Conservation (phyloP, 768 basidiomycete species). For the Infundibulicybe gibba region DNA sequence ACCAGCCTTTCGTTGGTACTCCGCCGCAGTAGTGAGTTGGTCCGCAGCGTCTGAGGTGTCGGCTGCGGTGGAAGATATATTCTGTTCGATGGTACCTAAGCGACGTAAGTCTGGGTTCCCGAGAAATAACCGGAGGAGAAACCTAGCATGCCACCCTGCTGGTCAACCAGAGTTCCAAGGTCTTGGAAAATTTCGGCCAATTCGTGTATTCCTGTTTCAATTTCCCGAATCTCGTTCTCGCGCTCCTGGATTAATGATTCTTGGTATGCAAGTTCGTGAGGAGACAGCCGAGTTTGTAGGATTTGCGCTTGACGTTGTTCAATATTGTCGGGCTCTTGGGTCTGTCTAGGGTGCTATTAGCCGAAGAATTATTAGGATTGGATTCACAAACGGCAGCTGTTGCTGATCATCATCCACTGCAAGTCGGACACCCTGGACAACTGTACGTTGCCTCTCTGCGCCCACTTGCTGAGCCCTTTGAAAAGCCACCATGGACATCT, state of each 20-base stretch:
- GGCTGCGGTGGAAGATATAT: slow-evolving; percentile 80
- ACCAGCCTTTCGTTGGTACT: slow-evolving; percentile 94
- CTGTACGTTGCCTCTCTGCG: slow-evolving; percentile 84
- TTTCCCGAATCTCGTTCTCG: slow-evolving; percentile 92
- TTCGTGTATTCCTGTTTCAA: slow-evolving; percentile 96
- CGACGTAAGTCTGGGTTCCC: neutral
- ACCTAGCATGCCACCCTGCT: slow-evolving; percentile 96
- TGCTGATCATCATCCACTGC: slow-evolving; percentile 74
- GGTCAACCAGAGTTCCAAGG: slow-evolving; percentile 88
- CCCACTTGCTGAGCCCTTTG: slow-evolving; percentile 89
- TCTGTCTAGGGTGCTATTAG: slow-evolving; percentile 13
- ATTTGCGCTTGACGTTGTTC: slow-evolving; percentile 69
- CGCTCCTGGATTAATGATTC: slow-evolving; percentile 94
- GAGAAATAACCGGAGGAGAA: neutral
- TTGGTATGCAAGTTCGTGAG: slow-evolving; percentile 92
- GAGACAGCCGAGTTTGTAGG: slow-evolving; percentile 72
- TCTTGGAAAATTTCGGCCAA: slow-evolving; percentile 95
- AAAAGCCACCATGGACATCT: slow-evolving; percentile 85
- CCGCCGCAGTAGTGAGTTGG: slow-evolving; percentile 85
- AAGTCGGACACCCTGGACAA: slow-evolving; percentile 83
- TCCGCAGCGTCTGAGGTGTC: slow-evolving; percentile 82
- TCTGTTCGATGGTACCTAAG: slow-evolving; percentile 92
- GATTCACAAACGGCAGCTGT: slow-evolving; percentile 19
- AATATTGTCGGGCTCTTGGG: slow-evolving; percentile 38
- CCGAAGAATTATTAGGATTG: slow-evolving; percentile 1